Evolutionary conservation across 1,139 yeast genomes (phyloP).

Genomic region (Keqinozyma sinolaborantium): DNA sequence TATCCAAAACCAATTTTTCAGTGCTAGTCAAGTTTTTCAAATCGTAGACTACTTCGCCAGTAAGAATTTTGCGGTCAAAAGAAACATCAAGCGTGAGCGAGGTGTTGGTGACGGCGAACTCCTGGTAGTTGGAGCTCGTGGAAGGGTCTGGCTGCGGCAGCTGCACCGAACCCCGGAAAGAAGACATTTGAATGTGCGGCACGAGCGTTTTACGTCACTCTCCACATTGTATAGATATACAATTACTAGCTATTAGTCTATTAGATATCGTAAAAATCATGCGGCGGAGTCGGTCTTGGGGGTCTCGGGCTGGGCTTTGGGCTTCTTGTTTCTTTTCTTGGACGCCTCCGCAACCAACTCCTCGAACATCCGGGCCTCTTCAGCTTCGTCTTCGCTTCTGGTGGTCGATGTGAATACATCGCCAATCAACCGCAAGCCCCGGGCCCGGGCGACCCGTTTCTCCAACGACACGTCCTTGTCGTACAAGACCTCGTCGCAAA

Average conservation of each 20-base stretch:
- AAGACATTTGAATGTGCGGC: no score
- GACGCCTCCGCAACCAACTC: conserved; percentile 90
- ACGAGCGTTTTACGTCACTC: no score
- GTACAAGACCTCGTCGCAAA: conserved; percentile 76
- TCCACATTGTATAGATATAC: not conserved
- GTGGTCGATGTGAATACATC: conserved; percentile 62
- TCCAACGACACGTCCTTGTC: conserved; percentile 52
- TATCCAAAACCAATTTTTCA: conserved; percentile 23
- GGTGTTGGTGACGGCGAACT: conserved; percentile 44
- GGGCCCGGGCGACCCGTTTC: conserved; percentile 72
- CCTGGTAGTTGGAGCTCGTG: conserved; percentile 66
- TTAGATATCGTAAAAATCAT: not conserved
- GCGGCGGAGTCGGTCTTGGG: not conserved
- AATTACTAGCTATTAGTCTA: not conserved
- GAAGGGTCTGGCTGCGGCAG: conserved; percentile 52
- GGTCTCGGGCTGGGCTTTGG: not conserved
- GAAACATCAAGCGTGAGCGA: conserved; percentile 23
- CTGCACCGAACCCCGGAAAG: no score
- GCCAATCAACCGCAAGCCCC: conserved; percentile 72
- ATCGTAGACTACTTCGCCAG: conserved; percentile 24
- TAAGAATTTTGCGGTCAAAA: conserved; percentile 24
- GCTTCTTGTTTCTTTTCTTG: conserved; percentile 64
- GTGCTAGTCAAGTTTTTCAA: conserved; percentile 11
- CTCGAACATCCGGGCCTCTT: conserved; percentile 88
- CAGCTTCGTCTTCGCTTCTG: conserved; percentile 82